Percentiles rank a stretch among this genome's conserved stretches.
Evolutionary conservation across 2,329 filamentous ascomycete genomes (phyloP).

Genomic region (Penicillium rolfsii): DNA sequence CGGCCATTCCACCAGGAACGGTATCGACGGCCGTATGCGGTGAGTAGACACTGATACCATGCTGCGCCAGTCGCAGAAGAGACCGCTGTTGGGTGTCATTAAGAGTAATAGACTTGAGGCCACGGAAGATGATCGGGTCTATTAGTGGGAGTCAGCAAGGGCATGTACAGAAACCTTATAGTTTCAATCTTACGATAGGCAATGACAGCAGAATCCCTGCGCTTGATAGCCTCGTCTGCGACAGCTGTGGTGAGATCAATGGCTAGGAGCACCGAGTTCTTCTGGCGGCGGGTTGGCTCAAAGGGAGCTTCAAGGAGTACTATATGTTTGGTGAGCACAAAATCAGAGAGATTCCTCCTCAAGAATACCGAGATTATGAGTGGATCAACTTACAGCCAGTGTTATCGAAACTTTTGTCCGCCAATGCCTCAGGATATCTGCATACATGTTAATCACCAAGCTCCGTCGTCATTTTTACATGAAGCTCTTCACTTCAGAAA

Average conservation of each 20-base stretch:
- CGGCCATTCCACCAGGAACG: conserved; percentile 79
- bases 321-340: conserved; percentile 37
- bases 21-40: conserved; percentile 95
- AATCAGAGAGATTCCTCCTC: background rate
- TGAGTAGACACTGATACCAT: conserved; percentile 92
- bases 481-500: conserved; percentile 14
- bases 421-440: conserved; percentile 86
- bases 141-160: conserved; percentile 8
- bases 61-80: conserved; percentile 77
- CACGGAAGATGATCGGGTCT: conserved; percentile 97
- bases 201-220: conserved; percentile 76
- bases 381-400: conserved; percentile 67
- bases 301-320: conserved; percentile 72
- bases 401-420: conserved; percentile 92
- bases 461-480: conserved; percentile 10
- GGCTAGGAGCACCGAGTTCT: conserved; percentile 74
- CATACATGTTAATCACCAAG: conserved; percentile 15
- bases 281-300: conserved; percentile 58
- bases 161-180: conserved; percentile 2
- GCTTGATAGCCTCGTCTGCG: conserved; percentile 82
- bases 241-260: conserved; percentile 90
- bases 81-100: conserved; percentile 84
- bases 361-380: background rate
- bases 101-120: conserved; percentile 84
- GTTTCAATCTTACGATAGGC: conserved; percentile 73